Conservation (phyloP, 805 yeast genomes). For the Alloascoidea africana region DNA sequence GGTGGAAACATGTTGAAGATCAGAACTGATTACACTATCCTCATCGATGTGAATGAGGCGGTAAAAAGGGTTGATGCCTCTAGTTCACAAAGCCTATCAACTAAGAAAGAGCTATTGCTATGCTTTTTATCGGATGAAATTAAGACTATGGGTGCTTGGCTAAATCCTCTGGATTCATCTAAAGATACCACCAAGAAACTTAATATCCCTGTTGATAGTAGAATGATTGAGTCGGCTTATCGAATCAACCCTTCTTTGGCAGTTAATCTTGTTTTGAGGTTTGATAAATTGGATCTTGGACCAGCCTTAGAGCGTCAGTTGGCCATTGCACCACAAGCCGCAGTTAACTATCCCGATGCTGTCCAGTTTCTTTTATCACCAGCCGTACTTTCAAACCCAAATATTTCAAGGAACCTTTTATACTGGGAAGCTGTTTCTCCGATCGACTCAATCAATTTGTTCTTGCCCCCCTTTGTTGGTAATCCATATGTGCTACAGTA, state of each 20-base stretch:
- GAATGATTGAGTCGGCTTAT: slow-evolving; percentile 42
- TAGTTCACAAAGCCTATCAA: slow-evolving; percentile 18
- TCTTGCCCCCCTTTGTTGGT: slow-evolving; percentile 56
- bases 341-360: slow-evolving; percentile 41
- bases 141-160: slow-evolving; percentile 60
- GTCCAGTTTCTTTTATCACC: slow-evolving; percentile 31
- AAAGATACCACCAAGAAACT: slow-evolving; percentile 7
- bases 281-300: slow-evolving; percentile 23
- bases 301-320: slow-evolving; percentile 30
- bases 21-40: slow-evolving; percentile 47
- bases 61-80: slow-evolving; percentile 9
- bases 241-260: slow-evolving; percentile 59
- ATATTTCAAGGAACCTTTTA: slow-evolving; percentile 18
- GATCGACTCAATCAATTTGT: slow-evolving; percentile 68
- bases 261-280: slow-evolving; percentile 48
- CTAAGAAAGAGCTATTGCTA: slow-evolving; percentile 38
- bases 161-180: slow-evolving; percentile 38
- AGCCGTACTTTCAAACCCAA: slow-evolving; percentile 17
- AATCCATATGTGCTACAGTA: slow-evolving; percentile 67
- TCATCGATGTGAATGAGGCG: slow-evolving; percentile 33
- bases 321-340: slow-evolving; percentile 38
- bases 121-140: slow-evolving; percentile 68
- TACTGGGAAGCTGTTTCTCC: slow-evolving; percentile 75
- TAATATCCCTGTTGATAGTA: slow-evolving; percentile 18
- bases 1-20: slow-evolving; percentile 69